Evolutionary conservation across 441 rosid genomes (phyloP).

Genomic region (Pelargonium cotyledonis): DNA sequence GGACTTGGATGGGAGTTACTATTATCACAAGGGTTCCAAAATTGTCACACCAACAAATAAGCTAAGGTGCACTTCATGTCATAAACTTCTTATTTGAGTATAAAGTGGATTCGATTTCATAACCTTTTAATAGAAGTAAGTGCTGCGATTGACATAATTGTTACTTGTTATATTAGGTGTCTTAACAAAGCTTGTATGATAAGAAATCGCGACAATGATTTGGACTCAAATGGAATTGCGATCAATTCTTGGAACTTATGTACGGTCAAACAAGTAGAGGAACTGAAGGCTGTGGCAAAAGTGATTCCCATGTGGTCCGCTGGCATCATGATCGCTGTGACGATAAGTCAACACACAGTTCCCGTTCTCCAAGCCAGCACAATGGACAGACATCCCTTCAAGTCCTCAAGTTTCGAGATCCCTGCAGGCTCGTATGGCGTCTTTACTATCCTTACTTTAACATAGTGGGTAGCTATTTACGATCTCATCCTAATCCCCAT

Average conservation of each 20-base stretch:
- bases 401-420: constrained; percentile 63
- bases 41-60: constrained; percentile 38
- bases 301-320: constrained; percentile 81
- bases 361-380: constrained; percentile 62
- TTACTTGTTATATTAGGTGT: too few relatives aligned
- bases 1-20: constrained; percentile 33
- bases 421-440: constrained; percentile 67
- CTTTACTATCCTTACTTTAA: constrained; percentile 49
- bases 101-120: background rate
- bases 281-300: constrained; percentile 65
- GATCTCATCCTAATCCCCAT: constrained; percentile 58
- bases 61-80: constrained; percentile 37
- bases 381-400: constrained; percentile 59
- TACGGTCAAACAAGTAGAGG: constrained; percentile 78
- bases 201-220: constrained; percentile 34
- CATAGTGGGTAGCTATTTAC: constrained; percentile 53
- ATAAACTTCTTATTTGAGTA: too few relatives aligned
- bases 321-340: constrained; percentile 63
- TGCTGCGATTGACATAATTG: too few relatives aligned
- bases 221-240: constrained; percentile 45
- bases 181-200: constrained; percentile 80
- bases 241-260: constrained; percentile 63
- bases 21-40: constrained; percentile 22
- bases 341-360: constrained; percentile 57
- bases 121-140: too few relatives aligned